A percentile compares a stretch with the other conserved stretches of the same genome.
These are phyloP conservation scores for Pestalotiopsis sp. DNA, from an alignment of 2,329 filamentous ascomycete species.

Conservation along the genomic window DNA sequence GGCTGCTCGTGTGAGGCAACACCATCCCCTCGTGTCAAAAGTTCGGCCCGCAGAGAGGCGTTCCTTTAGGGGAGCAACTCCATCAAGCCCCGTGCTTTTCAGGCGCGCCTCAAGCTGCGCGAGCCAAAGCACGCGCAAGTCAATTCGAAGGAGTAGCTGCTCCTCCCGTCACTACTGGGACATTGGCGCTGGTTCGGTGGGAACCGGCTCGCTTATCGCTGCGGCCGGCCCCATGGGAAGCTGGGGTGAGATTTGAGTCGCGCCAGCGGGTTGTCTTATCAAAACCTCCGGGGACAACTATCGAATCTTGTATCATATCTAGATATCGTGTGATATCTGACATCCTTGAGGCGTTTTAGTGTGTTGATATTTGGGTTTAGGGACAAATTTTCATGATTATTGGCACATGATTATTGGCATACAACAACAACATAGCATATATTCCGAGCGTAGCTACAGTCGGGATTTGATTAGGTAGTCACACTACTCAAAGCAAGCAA, in stretches of 20 bases:
- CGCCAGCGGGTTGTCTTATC: constrained; percentile 30
- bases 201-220: constrained; percentile 72
- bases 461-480: not conserved
- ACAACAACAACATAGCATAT: not conserved
- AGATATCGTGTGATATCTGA: not conserved
- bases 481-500: not conserved
- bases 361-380: not conserved
- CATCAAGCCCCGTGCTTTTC: constrained; percentile 49
- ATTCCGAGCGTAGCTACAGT: not conserved
- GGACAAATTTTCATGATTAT: not conserved
- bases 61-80: constrained; percentile 57
- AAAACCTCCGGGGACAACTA: too few relatives aligned
- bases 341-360: not conserved
- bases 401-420: not conserved
- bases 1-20: constrained; percentile 81
- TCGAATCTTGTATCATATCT: constrained; percentile 9
- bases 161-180: constrained; percentile 87
- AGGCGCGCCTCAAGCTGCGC: constrained; percentile 72
- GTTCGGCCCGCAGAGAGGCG: constrained; percentile 56
- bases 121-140: constrained; percentile 82
- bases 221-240: constrained; percentile 70
- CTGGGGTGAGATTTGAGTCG: constrained; percentile 70
- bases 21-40: constrained; percentile 81
- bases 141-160: constrained; percentile 68
- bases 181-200: constrained; percentile 73